phyloP scores from a whole-genome alignment of 2,329 filamentous ascomycete genomes.

The Fusarium abutilonis region DNA sequence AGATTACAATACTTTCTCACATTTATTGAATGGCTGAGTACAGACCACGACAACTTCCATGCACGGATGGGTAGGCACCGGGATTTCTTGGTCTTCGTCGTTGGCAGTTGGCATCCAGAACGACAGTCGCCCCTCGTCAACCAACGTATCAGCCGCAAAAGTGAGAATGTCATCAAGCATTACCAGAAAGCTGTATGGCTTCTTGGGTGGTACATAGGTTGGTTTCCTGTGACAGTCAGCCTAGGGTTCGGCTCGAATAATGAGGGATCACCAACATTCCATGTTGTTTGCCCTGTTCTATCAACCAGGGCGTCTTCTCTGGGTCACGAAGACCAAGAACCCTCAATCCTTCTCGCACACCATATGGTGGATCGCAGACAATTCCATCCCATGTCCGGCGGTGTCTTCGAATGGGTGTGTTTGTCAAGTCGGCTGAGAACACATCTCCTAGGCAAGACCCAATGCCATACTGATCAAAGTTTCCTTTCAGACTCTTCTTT shows the following conservation, averaged over 20 bases:
- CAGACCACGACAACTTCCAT: constrained; percentile 80
- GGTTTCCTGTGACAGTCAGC: constrained; percentile 53
- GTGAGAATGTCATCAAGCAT: constrained; percentile 90
- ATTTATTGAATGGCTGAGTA: constrained; percentile 89
- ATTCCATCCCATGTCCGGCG: constrained; percentile 84
- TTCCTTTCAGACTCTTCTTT: constrained; percentile 65
- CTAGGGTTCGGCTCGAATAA: not conserved
- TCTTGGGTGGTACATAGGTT: constrained; percentile 85
- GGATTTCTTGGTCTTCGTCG: constrained; percentile 78
- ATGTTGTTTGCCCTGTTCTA: constrained; percentile 74
- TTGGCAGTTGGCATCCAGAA: constrained; percentile 99
- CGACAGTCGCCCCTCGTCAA: constrained; percentile 80
- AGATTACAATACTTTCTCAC: constrained; percentile 56
- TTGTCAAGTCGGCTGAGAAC: constrained; percentile 88
- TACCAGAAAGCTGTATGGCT: constrained; percentile 88
- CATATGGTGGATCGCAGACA: constrained; percentile 94
- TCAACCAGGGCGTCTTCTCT: constrained; percentile 65
- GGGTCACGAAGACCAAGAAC: constrained; percentile 83
- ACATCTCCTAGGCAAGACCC: constrained; percentile 74
- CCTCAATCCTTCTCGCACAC: constrained; percentile 88
- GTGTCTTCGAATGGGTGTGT: constrained; percentile 74
- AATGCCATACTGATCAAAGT: constrained; percentile 86
- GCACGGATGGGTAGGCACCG: constrained; percentile 78
- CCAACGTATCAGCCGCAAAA: constrained; percentile 80
- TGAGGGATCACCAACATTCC: constrained; percentile 67